A percentile compares a stretch with the other conserved stretches of the same genome.
phyloP scores from a whole-genome alignment of 2,329 filamentous ascomycete genomes.

The Alternaria longipes region DNA sequence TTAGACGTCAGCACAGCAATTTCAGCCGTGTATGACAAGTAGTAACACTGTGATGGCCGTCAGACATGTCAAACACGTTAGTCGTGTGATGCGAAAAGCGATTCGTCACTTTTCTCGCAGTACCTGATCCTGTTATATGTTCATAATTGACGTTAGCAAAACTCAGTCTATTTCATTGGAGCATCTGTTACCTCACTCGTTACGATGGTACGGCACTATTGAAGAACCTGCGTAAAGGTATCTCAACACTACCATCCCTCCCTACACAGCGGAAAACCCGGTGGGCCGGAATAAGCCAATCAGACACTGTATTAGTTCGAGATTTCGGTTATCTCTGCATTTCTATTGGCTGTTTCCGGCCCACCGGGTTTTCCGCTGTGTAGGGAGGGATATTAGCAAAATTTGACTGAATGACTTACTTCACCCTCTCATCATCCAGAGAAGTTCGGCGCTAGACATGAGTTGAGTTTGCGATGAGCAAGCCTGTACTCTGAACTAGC shows the following conservation, averaged over 20 bases:
- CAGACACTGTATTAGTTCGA: too few relatives aligned
- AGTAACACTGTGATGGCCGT: slow-evolving; percentile 1
- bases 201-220: slow-evolving; percentile 4
- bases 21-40: slow-evolving; percentile 5
- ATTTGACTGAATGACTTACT: neutral
- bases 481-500: neutral
- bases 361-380: too few relatives aligned
- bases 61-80: slow-evolving; percentile 21
- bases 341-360: too few relatives aligned
- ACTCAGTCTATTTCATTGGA: neutral
- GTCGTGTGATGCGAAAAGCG: slow-evolving; percentile 1
- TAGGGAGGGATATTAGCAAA: too few relatives aligned
- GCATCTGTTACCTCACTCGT: neutral
- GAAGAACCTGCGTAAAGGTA: neutral
- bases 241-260: neutral
- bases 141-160: neutral
- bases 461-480: neutral
- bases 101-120: neutral
- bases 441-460: neutral
- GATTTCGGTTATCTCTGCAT: too few relatives aligned
- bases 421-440: neutral
- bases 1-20: slow-evolving; percentile 3
- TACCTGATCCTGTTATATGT: neutral
- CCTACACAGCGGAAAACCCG: too few relatives aligned
- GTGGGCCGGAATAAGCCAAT: too few relatives aligned